phyloP scores from a whole-genome alignment of 2,329 filamentous ascomycete genomes.

The Zarea fungicola region DNA sequence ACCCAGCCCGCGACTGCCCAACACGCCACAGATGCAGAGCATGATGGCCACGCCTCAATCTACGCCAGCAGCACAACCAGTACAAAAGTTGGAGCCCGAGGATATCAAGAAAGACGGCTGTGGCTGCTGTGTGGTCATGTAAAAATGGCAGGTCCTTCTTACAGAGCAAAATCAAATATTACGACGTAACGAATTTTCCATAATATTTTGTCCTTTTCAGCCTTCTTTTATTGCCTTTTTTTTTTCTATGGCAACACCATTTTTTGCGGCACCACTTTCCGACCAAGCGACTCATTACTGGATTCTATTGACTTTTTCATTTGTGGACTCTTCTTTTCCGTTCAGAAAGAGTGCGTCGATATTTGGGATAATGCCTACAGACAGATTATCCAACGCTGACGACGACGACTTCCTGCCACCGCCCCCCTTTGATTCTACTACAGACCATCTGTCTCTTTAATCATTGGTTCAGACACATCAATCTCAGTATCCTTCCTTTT shows the following conservation, averaged over 20 bases:
- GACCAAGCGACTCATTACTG: slow-evolving; percentile 8
- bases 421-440: background rate
- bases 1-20: slow-evolving; percentile 42
- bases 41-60: slow-evolving; percentile 15
- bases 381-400: too few species aligned
- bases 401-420: too few species aligned
- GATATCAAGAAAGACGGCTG: slow-evolving; percentile 38
- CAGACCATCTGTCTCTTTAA: slow-evolving; percentile 6
- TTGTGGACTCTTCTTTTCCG: slow-evolving; percentile 10
- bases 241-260: slow-evolving; percentile 3
- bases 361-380: too few species aligned
- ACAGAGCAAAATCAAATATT: slow-evolving; percentile 12
- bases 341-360: too few species aligned
- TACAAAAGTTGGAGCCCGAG: slow-evolving; percentile 24
- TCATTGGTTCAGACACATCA: background rate
- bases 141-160: slow-evolving; percentile 17
- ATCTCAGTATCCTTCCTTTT: background rate
- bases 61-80: slow-evolving; percentile 18
- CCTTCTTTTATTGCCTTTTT: slow-evolving; percentile 11
- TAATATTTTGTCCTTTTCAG: slow-evolving; percentile 4
- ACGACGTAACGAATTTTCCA: slow-evolving; percentile 21
- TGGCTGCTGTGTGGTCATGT: slow-evolving; percentile 50
- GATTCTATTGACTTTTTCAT: slow-evolving; percentile 1
- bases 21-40: slow-evolving; percentile 29
- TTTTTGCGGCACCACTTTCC: background rate